Evolutionary conservation across 1,284 basidiomycete genomes (phyloP).

Genomic region (Megacollybia platyphylla): DNA sequence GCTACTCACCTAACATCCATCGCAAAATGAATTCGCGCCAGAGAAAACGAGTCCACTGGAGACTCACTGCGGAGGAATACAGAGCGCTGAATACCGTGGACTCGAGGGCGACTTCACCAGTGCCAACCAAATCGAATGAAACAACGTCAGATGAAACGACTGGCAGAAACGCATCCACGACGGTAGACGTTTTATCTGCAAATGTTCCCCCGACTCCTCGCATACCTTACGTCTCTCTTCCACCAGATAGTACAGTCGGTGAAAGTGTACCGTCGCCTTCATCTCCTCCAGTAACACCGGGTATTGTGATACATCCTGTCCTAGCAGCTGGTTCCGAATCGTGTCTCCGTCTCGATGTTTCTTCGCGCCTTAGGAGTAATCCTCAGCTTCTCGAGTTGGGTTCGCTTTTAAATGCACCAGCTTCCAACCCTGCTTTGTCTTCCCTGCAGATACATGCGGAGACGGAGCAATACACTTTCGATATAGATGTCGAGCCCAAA

Average conservation of each 20-base stretch:
- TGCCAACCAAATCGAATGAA: background rate
- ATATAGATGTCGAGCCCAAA: background rate
- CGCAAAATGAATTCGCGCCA: background rate
- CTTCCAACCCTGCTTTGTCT: constrained; percentile 14
- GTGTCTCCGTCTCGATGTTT: background rate
- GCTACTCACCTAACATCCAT: background rate
- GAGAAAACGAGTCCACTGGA: background rate
- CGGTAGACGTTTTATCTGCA: background rate
- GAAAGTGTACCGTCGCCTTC: background rate
- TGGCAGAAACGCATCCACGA: background rate
- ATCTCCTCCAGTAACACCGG: background rate
- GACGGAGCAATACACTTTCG: background rate
- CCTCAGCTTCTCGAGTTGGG: constrained; percentile 3
- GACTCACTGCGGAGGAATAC: background rate
- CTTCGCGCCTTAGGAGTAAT: background rate
- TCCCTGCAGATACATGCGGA: background rate
- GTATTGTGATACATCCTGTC: background rate
- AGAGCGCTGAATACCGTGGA: background rate
- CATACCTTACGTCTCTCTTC: background rate
- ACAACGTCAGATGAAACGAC: background rate
- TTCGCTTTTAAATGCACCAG: constrained; percentile 2
- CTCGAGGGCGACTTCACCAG: background rate
- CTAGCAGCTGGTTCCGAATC: background rate
- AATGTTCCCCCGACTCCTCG: constrained; percentile 3
- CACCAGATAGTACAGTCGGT: background rate